These are phyloP conservation scores for Cladophialophora psammophila DNA, from an alignment of 2,329 filamentous ascomycete species.

Conservation along the genomic window DNA sequence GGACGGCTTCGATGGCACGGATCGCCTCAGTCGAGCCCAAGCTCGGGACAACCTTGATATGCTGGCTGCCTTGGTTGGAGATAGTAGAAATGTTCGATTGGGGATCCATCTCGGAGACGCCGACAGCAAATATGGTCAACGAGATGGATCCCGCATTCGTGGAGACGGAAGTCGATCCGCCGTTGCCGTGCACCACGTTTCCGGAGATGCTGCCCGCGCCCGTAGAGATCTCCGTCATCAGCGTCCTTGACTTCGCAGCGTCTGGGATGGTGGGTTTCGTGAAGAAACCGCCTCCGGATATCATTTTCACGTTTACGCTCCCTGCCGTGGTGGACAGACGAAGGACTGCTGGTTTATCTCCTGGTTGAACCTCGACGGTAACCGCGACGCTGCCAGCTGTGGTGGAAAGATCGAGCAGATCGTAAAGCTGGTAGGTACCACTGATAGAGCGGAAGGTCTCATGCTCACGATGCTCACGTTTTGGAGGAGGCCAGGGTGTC, in stretches of 20 bases:
- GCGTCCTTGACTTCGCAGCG: conserved; percentile 19
- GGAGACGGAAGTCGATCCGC: conserved; percentile 52
- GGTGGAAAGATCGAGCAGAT: conserved; percentile 45
- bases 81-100: conserved; percentile 27
- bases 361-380: conserved; percentile 45
- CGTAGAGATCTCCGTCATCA: conserved; percentile 43
- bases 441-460: conserved; percentile 40
- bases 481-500: conserved; percentile 25
- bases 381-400: conserved; percentile 44
- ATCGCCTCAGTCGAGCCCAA: conserved; percentile 27
- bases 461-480: conserved; percentile 35
- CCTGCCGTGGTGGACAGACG: conserved; percentile 42
- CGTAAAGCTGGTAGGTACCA: conserved; percentile 45
- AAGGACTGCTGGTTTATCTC: conserved; percentile 44
- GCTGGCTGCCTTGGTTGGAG: conserved; percentile 27
- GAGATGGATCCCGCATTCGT: conserved; percentile 58
- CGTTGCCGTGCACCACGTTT: conserved; percentile 58
- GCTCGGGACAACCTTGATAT: conserved; percentile 25
- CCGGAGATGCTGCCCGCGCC: conserved; percentile 43
- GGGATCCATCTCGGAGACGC: conserved; percentile 30
- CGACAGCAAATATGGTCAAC: conserved; percentile 52
- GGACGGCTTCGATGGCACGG: conserved; percentile 36
- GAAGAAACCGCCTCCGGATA: conserved; percentile 35
- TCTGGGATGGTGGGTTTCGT: conserved; percentile 20
- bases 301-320: conserved; percentile 41